These are phyloP conservation scores for Suillus ampliporus DNA, from an alignment of 768 basidiomycete genomes.

Conservation along the genomic window DNA sequence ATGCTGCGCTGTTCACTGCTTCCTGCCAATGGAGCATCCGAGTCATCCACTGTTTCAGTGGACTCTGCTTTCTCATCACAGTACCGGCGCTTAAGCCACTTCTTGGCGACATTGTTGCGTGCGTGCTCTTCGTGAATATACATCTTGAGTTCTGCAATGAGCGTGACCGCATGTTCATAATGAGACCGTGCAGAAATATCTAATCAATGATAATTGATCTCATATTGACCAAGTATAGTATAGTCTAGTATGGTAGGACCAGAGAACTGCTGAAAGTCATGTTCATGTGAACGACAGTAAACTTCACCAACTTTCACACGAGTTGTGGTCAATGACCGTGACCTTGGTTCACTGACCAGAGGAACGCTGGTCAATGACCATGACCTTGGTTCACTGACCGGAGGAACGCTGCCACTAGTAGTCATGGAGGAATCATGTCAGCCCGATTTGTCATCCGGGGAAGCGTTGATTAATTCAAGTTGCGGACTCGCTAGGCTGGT, in stretches of 20 bases:
- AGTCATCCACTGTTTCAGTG: too few relatives aligned
- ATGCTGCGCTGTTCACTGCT: too few relatives aligned
- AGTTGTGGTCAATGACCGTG: neutral
- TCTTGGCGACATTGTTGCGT: too few relatives aligned
- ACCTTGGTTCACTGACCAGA: neutral
- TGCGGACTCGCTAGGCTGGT: too few relatives aligned
- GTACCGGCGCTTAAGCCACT: too few relatives aligned
- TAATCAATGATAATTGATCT: neutral
- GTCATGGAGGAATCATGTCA: too few relatives aligned
- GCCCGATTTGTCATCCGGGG: too few relatives aligned
- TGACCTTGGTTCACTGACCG: conserved; percentile 1
- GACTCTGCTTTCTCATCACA: too few relatives aligned
- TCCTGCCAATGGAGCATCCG: too few relatives aligned
- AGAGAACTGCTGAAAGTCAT: neutral
- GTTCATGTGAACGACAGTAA: neutral
- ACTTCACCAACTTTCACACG: conserved; percentile 5
- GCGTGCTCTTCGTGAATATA: neutral
- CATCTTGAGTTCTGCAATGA: neutral
- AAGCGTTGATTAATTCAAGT: too few relatives aligned
- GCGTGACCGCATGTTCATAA: neutral
- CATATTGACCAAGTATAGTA: neutral
- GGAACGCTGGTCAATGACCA: conserved; percentile 1
- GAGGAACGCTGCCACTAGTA: conserved; percentile 6
- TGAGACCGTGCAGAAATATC: neutral
- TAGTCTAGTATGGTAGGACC: neutral